Base-by-base conservation (phyloP, 306 rosid species). In the Cyamopsis tetragonoloba region DNA sequence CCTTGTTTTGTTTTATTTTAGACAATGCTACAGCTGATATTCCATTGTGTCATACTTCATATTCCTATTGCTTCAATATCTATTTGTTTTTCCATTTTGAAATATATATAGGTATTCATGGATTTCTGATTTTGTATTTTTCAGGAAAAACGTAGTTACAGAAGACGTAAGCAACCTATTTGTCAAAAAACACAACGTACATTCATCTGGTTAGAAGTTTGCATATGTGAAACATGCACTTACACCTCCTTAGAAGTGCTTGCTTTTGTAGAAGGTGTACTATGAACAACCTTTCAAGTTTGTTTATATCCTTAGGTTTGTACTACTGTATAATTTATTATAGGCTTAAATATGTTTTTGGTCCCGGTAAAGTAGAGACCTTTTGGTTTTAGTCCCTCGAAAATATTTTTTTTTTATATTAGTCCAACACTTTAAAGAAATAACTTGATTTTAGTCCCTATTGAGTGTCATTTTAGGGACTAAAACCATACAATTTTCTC, bases 141-240 rank as follows among this genome's bases (percentile, higher is more conserved):
- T 32, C 91, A 93, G 98, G 96, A 90, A 85, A 66, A 93, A 93
- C 32, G 28, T 89, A 79, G 98, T 86, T 48, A 93, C 98, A 7
- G 98, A 93, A 83, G 98, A 93, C 83, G 72, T 93, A 7, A 78
- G 83, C 82, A 93, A 80, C 88, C 91, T 93, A 23, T 93, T 93
- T 76, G 95, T 93, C 76, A 82, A 84, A 58, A 89, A 83, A 81
- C 79, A 61, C 5, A 54, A 77, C 37, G 85, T 79, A 28, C 74
- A 79, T 34, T 74, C 81, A 43, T 30, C 83, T 39, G 10, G 68
- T 23, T 84, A 66, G 68, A 47, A 73, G 49, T 27, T 68, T 37
- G 38, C 47, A 57, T 34, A 24, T 68, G n/a, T 55, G 42, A 44
- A 55, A 65, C 53, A 1, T 58, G 22, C 18, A 37, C 54, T 37